Conservation (phyloP, 1,284 basidiomycete genomes). For the Ceratobasidium sp. region DNA sequence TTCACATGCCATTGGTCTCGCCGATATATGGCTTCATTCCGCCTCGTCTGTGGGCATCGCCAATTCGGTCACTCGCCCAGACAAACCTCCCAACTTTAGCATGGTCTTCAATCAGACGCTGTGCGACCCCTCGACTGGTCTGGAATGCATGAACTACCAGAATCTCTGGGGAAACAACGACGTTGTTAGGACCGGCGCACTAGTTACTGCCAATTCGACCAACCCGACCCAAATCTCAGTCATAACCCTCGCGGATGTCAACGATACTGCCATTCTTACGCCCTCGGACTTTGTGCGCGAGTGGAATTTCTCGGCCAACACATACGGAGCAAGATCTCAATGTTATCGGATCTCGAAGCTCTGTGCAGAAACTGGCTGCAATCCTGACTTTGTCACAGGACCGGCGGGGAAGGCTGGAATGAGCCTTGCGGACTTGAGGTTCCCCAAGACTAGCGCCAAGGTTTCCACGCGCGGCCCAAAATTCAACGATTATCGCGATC, state of each 20-base stretch:
- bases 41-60: slow-evolving; percentile 18
- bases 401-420: slow-evolving; percentile 16
- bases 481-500: neutral
- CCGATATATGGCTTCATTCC: slow-evolving; percentile 35
- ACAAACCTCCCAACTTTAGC: slow-evolving; percentile 1
- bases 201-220: slow-evolving; percentile 26
- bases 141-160: neutral
- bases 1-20: slow-evolving; percentile 34
- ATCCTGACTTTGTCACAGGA: neutral
- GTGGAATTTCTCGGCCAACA: slow-evolving; percentile 28
- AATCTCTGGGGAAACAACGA: slow-evolving; percentile 7
- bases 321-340: slow-evolving; percentile 14
- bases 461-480: neutral
- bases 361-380: neutral
- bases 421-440: neutral
- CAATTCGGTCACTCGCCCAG: neutral
- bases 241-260: slow-evolving; percentile 2
- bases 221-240: slow-evolving; percentile 5
- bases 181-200: neutral
- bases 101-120: slow-evolving; percentile 12
- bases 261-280: slow-evolving; percentile 24
- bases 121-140: slow-evolving; percentile 19
- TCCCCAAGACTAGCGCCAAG: slow-evolving; percentile 13
- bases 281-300: slow-evolving; percentile 16
- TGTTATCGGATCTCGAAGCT: slow-evolving; percentile 6